Conservation (phyloP, 169 alveolate genomes). For the Perkinsus olseni region DNA sequence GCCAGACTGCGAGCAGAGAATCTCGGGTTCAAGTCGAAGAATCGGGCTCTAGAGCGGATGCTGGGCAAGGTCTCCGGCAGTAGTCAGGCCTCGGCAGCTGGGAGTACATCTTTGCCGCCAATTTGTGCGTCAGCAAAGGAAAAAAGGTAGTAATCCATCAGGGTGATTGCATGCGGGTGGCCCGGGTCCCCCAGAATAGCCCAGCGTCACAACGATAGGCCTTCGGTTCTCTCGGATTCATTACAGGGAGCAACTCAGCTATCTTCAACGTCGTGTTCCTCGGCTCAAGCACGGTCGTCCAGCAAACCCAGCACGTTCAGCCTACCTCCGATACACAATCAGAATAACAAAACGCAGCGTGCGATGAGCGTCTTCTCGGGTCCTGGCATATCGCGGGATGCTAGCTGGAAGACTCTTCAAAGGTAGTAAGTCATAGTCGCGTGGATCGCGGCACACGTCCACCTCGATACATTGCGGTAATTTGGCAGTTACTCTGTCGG, state of each 20-base stretch:
- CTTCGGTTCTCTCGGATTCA: neutral
- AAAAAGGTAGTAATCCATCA: neutral
- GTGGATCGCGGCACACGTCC: no score
- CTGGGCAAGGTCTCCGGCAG: neutral
- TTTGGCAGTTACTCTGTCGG: neutral
- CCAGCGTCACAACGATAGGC: neutral
- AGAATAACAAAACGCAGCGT: neutral
- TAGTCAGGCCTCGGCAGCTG: neutral
- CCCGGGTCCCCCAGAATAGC: no score
- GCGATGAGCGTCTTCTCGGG: neutral
- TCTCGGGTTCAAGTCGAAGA: neutral
- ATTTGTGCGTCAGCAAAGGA: neutral
- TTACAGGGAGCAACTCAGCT: neutral
- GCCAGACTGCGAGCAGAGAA: neutral
- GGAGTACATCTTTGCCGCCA: neutral
- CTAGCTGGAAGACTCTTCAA: neutral
- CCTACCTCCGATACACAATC: neutral
- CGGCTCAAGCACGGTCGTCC: neutral
- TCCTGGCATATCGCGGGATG: neutral
- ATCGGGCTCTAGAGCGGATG: neutral
- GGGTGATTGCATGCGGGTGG: no score
- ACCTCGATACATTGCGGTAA: no score
- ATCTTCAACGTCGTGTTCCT: neutral
- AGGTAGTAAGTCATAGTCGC: neutral
- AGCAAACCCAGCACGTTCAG: neutral